Percentiles rank a stretch among this genome's conserved stretches.
phyloP scores from a whole-genome alignment of 169 alveolate genomes.

The Plasmodium billcollinsi region DNA sequence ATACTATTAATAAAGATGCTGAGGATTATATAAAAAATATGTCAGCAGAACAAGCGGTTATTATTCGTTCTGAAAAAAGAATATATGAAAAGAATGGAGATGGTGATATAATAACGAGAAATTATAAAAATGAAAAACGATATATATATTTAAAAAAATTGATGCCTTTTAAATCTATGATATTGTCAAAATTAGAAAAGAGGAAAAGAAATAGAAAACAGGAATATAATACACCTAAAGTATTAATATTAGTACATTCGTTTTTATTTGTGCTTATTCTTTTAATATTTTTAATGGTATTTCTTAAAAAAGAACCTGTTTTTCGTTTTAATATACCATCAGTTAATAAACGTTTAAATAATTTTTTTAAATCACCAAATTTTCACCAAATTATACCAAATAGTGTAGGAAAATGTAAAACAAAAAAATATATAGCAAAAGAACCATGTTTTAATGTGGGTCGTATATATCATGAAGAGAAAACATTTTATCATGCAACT shows the following conservation, averaged over 20 bases:
- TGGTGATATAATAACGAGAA: neutral
- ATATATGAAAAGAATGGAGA: neutral
- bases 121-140: neutral
- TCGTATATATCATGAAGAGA: constrained; percentile 65
- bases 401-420: constrained; percentile 67
- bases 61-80: neutral
- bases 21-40: neutral
- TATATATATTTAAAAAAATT: constrained; percentile 12
- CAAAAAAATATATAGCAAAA: constrained; percentile 57
- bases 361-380: constrained; percentile 34
- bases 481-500: constrained; percentile 73
- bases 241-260: constrained; percentile 11
- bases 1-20: neutral
- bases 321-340: constrained; percentile 26
- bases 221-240: neutral
- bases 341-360: constrained; percentile 44
- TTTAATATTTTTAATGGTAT: constrained; percentile 9
- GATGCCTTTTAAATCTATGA: constrained; percentile 50
- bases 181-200: constrained; percentile 45
- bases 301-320: constrained; percentile 19
- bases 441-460: constrained; percentile 67
- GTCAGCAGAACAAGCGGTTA: neutral
- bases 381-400: constrained; percentile 33
- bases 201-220: constrained; percentile 20
- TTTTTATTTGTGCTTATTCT: constrained; percentile 21